A percentile compares a stretch with the other conserved stretches of the same genome.
Conservation (phyloP, 2,329 filamentous ascomycete genomes). For the Venturia nashicola region DNA sequence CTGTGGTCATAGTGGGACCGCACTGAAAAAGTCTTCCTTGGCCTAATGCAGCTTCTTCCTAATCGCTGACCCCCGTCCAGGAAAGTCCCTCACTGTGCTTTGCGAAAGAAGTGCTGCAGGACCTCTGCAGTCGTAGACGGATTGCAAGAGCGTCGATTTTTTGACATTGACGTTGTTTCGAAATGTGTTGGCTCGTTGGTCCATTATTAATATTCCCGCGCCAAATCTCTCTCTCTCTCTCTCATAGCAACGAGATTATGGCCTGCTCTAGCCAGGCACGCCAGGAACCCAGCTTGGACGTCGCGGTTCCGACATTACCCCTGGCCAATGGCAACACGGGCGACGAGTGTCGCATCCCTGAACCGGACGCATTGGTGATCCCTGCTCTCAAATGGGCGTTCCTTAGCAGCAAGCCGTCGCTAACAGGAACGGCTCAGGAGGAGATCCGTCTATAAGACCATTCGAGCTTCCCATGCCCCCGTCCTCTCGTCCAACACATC, state of each 20-base stretch:
- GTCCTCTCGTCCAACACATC: background rate
- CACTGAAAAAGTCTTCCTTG: background rate
- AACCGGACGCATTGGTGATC: background rate
- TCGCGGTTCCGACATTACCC: background rate
- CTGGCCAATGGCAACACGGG: background rate
- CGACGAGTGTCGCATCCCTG: background rate
- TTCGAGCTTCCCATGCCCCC: background rate
- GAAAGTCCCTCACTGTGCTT: background rate
- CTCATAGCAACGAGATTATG: background rate
- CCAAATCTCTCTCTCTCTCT: background rate
- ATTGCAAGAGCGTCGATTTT: background rate
- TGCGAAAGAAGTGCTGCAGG: background rate
- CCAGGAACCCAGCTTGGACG: background rate
- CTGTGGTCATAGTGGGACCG: background rate
- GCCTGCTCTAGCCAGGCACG: constrained; percentile 1
- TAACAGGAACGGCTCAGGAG: constrained; percentile 1
- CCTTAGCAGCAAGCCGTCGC: background rate
- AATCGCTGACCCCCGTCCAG: background rate
- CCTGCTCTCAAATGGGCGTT: background rate
- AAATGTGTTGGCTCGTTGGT: background rate
- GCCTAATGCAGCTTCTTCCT: background rate
- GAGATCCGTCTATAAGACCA: background rate
- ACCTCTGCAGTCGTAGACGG: background rate
- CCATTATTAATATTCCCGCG: background rate
- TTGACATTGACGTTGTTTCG: background rate